Conservation (phyloP, 768 basidiomycete genomes). For the Lactarius psammicola region DNA sequence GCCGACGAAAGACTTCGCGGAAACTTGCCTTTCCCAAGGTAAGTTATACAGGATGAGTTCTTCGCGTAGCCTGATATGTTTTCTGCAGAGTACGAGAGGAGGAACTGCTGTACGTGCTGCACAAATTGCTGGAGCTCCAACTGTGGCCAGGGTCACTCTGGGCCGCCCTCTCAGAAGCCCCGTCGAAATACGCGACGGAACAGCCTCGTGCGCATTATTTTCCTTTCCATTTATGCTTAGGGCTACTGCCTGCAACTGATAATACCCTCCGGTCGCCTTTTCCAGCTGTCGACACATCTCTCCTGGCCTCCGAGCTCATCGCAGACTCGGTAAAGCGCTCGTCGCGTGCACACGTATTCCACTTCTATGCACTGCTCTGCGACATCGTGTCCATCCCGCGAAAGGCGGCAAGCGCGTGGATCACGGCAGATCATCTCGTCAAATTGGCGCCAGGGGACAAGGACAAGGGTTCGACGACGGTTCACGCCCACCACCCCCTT, state of each 20-base stretch:
- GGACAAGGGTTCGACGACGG: background rate
- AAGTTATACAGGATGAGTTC: conserved; percentile 17
- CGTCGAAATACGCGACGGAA: conserved; percentile 50
- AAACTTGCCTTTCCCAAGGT: conserved; percentile 86
- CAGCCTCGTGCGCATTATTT: conserved; percentile 53
- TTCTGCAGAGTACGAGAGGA: conserved; percentile 76
- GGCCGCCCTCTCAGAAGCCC: conserved; percentile 69
- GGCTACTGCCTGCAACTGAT: background rate
- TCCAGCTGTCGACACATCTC: conserved; percentile 42
- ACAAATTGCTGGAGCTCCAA: conserved; percentile 68
- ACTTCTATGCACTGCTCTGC: conserved; percentile 77
- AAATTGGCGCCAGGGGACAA: background rate
- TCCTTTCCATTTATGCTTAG: background rate
- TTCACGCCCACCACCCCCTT: background rate
- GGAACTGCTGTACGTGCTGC: conserved; percentile 81
- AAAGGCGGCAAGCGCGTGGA: conserved; percentile 67
- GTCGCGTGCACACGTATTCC: conserved; percentile 79
- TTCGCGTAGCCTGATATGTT: background rate
- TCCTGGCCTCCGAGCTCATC: conserved; percentile 55
- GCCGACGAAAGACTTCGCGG: conserved; percentile 88
- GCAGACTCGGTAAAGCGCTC: conserved; percentile 75
- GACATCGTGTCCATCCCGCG: conserved; percentile 75
- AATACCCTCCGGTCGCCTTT: background rate
- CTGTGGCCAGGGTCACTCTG: conserved; percentile 75
- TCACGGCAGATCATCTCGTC: conserved; percentile 35